Evolutionary conservation across 2,329 filamentous ascomycete species (phyloP).

Genomic region (Colletotrichum simmondsii): DNA sequence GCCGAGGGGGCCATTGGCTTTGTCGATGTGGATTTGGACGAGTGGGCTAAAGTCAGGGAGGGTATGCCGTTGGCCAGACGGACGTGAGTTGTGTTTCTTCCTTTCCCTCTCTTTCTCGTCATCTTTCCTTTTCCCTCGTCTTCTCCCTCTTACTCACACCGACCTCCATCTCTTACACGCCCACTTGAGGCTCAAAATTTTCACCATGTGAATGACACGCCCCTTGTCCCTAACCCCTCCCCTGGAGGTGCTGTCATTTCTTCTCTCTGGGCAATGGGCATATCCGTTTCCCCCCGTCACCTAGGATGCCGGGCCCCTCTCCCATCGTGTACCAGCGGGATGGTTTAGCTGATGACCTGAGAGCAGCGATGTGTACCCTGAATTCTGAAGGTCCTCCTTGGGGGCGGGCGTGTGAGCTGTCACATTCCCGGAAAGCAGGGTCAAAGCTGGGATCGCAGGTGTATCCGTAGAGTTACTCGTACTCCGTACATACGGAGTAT

Average conservation of each 20-base stretch:
- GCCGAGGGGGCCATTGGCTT: slow-evolving; percentile 61
- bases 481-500: too few species aligned
- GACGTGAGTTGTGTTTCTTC: slow-evolving; percentile 53
- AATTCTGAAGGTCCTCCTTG: slow-evolving; percentile 10
- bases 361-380: slow-evolving; percentile 35
- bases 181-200: slow-evolving; percentile 13
- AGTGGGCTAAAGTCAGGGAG: slow-evolving; percentile 59
- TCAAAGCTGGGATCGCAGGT: slow-evolving; percentile 1
- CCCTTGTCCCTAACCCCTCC: background rate
- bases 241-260: background rate
- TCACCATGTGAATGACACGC: slow-evolving; percentile 1
- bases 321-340: slow-evolving; percentile 22
- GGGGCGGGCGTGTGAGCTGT: slow-evolving; percentile 18
- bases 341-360: slow-evolving; percentile 23
- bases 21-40: slow-evolving; percentile 62
- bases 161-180: background rate
- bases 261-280: background rate
- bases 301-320: background rate
- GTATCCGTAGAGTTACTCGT: background rate
- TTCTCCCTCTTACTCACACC: background rate
- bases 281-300: background rate
- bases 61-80: slow-evolving; percentile 64
- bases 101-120: background rate
- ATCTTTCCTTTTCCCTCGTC: background rate
- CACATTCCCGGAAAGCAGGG: slow-evolving; percentile 28